phyloP scores from a whole-genome alignment of 257 asterid species.

The Euphrasia confusa region DNA sequence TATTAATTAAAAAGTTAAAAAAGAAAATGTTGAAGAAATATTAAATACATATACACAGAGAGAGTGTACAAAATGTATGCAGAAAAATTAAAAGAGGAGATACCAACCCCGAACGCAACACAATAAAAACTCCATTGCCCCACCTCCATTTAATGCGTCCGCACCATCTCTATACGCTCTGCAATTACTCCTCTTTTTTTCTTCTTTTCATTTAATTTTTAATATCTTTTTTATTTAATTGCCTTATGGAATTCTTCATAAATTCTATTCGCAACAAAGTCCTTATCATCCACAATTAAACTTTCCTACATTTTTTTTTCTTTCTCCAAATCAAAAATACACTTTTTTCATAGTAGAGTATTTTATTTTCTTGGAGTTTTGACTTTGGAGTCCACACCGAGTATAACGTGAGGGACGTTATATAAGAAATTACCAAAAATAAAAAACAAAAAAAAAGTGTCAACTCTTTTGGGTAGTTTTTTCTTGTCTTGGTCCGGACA shows the following conservation, averaged over 20 bases:
- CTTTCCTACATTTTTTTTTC: neutral
- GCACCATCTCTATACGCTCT: constrained; percentile 69
- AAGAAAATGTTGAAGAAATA: neutral
- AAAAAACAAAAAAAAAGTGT: constrained; percentile 4
- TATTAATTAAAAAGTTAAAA: too few relatives aligned
- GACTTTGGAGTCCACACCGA: neutral
- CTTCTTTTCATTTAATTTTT: neutral
- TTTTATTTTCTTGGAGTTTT: neutral
- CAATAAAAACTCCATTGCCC: constrained; percentile 44
- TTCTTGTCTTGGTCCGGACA: constrained; percentile 14
- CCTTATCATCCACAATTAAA: constrained; percentile 26
- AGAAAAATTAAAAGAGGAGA: constrained; percentile 38
- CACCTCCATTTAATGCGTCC: constrained; percentile 60
- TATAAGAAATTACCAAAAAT: constrained; percentile 20
- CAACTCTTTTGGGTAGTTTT: constrained; percentile 28
- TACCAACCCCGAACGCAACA: constrained; percentile 42
- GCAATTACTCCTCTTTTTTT: constrained; percentile 56
- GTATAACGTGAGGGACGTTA: neutral
- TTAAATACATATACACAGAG: neutral
- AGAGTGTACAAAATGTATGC: too few relatives aligned
- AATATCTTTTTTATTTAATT: neutral
- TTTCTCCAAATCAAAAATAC: too few relatives aligned
- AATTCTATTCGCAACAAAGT: constrained; percentile 78
- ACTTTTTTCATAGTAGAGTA: too few relatives aligned
- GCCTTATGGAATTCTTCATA: constrained; percentile 31